These are phyloP conservation scores for Citrus reticulata DNA, from an alignment of 345 rosid species.

Conservation along the genomic window DNA sequence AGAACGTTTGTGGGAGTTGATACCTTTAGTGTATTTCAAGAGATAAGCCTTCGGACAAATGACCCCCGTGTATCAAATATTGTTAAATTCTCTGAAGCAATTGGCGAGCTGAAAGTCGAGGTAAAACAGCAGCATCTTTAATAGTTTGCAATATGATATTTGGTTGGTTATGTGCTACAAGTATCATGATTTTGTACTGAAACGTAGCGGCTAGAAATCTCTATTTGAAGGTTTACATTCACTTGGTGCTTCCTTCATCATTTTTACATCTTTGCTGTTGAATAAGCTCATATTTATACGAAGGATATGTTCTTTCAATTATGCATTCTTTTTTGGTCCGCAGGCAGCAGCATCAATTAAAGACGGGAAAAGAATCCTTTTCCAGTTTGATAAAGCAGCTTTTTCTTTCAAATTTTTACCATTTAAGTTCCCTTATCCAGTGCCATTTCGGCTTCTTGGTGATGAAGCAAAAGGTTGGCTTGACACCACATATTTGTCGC, in stretches of 20 bases:
- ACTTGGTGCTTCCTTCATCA: not conserved
- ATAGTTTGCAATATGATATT: not conserved
- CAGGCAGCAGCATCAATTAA: constrained; percentile 81
- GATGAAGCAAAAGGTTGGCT: constrained; percentile 97
- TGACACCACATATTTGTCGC: constrained; percentile 81
- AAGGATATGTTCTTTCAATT: not conserved
- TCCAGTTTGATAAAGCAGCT: constrained; percentile 76
- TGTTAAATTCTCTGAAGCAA: constrained; percentile 71
- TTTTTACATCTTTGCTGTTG: too few species aligned
- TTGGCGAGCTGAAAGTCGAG: constrained; percentile 96
- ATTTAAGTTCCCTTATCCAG: constrained; percentile 90
- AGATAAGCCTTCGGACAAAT: constrained; percentile 61
- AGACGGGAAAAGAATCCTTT: constrained; percentile 63
- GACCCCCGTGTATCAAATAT: constrained; percentile 92
- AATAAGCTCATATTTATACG: not conserved
- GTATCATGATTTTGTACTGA: not conserved
- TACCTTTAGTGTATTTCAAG: constrained; percentile 83
- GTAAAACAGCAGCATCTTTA: constrained; percentile 32
- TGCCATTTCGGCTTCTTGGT: constrained; percentile 93
- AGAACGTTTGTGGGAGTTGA: constrained; percentile 95
- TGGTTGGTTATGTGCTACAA: not conserved
- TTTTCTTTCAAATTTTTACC: constrained; percentile 82
- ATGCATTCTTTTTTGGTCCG: not conserved
- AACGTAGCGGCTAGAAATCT: not conserved
- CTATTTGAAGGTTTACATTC: not conserved